phyloP scores from a whole-genome alignment of 805 yeast genomes.

The Yamadazyma takamatsuzukensis region DNA sequence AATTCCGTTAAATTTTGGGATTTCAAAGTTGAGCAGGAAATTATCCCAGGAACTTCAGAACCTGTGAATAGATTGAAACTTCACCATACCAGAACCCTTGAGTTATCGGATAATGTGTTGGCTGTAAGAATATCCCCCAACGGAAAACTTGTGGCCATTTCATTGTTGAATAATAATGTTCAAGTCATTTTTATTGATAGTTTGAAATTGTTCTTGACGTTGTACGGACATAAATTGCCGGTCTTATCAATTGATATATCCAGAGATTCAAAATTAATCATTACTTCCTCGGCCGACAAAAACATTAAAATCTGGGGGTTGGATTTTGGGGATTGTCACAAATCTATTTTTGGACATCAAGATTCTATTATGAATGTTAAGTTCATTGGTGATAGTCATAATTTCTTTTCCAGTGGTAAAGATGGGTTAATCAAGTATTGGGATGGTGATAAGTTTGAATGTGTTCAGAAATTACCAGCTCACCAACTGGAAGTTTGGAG shows the following conservation, averaged over 20 bases:
- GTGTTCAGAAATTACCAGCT: constrained; percentile 75
- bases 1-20: constrained; percentile 89
- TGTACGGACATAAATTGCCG: constrained; percentile 96
- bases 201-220: constrained; percentile 78
- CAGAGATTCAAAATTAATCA: constrained; percentile 77
- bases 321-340: constrained; percentile 98
- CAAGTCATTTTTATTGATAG: constrained; percentile 88
- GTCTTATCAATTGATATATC: constrained; percentile 92
- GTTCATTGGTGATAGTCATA: constrained; percentile 81
- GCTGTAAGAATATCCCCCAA: constrained; percentile 80
- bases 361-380: constrained; percentile 89
- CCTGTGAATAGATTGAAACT: constrained; percentile 54
- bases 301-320: constrained; percentile 98
- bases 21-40: constrained; percentile 60
- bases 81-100: constrained; percentile 75
- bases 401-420: constrained; percentile 86
- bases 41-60: constrained; percentile 64
- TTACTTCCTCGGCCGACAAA: constrained; percentile 95
- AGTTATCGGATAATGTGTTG: constrained; percentile 81
- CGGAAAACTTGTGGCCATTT: constrained; percentile 70
- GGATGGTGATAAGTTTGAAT: constrained; percentile 98
- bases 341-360: constrained; percentile 93
- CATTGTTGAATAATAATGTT: constrained; percentile 90
- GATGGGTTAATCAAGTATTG: constrained; percentile 90
- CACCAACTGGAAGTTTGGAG: constrained; percentile 97